These are phyloP conservation scores for Hyphodiscus sp. DNA, from an alignment of 2,329 filamentous ascomycete genomes.

Conservation along the genomic window DNA sequence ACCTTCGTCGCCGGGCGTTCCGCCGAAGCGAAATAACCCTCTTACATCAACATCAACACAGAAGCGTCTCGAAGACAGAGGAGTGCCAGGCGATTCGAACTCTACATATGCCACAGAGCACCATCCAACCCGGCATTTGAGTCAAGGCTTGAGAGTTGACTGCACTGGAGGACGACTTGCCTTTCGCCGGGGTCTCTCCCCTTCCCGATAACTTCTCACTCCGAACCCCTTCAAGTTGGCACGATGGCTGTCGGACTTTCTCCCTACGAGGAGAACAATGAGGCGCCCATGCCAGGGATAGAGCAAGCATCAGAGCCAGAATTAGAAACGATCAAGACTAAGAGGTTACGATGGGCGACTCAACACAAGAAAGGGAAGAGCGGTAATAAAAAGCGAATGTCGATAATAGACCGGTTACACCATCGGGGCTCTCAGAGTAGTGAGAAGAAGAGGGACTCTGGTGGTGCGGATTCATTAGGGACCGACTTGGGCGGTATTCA, in stretches of 20 bases:
- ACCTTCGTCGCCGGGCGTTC: neutral
- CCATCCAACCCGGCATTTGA: neutral
- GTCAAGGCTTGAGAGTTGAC: neutral
- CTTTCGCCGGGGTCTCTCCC: slow-evolving; percentile 16
- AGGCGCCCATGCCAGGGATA: slow-evolving; percentile 39
- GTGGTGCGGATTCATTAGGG: slow-evolving; percentile 29
- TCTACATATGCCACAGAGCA: neutral
- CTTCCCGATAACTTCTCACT: slow-evolving; percentile 9
- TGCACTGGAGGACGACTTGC: slow-evolving; percentile 12
- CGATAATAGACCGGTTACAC: slow-evolving; percentile 71
- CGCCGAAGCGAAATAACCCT: neutral
- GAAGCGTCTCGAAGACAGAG: neutral
- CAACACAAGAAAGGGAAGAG: slow-evolving; percentile 72
- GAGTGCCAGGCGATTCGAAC: neutral
- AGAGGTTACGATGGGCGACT: slow-evolving; percentile 94
- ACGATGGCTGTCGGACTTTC: slow-evolving; percentile 16
- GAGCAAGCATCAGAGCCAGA: no score
- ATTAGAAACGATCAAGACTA: slow-evolving; percentile 43
- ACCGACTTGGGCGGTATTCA: slow-evolving; percentile 29
- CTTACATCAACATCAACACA: neutral
- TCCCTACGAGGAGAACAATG: slow-evolving; percentile 27
- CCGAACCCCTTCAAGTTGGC: neutral
- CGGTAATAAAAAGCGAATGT: slow-evolving; percentile 72
- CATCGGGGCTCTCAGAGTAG: slow-evolving; percentile 46
- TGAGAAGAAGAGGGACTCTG: slow-evolving; percentile 62